phyloP scores from a whole-genome alignment of 2,329 filamentous ascomycete species.

The Aspergillus candidus region DNA sequence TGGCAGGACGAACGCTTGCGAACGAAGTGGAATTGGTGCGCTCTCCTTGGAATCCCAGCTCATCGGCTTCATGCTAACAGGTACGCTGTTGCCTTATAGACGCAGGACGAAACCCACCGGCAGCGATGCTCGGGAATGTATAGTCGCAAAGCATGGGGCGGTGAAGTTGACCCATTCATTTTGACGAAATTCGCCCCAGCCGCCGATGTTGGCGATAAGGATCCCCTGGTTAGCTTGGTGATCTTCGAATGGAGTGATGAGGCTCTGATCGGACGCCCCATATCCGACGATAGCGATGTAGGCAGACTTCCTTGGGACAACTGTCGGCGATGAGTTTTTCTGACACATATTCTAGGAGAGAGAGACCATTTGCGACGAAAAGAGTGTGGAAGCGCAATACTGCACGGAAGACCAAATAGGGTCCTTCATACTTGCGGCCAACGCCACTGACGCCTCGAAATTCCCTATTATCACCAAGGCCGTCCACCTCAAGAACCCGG shows the following conservation, averaged over 20 bases:
- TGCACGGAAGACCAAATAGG: constrained; percentile 76
- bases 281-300: constrained; percentile 53
- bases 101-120: constrained; percentile 67
- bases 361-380: constrained; percentile 69
- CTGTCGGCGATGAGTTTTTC: constrained; percentile 20
- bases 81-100: constrained; percentile 43
- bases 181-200: constrained; percentile 68
- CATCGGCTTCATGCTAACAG: background rate
- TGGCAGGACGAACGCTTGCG: constrained; percentile 35
- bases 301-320: constrained; percentile 15
- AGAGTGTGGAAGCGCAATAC: constrained; percentile 59
- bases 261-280: constrained; percentile 65
- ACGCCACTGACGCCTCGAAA: constrained; percentile 65
- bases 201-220: constrained; percentile 53
- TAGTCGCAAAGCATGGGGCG: constrained; percentile 81
- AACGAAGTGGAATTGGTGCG: constrained; percentile 44
- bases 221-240: constrained; percentile 74
- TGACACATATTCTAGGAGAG: constrained; percentile 40
- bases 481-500: constrained; percentile 69
- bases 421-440: constrained; percentile 72
- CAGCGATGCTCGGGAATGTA: constrained; percentile 95
- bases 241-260: constrained; percentile 95
- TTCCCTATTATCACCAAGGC: constrained; percentile 72
- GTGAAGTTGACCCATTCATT: constrained; percentile 82
- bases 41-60: background rate